Evolutionary conservation across 2,329 filamentous ascomycete genomes (phyloP).

Genomic region (Plectosphaerella cucumerina): DNA sequence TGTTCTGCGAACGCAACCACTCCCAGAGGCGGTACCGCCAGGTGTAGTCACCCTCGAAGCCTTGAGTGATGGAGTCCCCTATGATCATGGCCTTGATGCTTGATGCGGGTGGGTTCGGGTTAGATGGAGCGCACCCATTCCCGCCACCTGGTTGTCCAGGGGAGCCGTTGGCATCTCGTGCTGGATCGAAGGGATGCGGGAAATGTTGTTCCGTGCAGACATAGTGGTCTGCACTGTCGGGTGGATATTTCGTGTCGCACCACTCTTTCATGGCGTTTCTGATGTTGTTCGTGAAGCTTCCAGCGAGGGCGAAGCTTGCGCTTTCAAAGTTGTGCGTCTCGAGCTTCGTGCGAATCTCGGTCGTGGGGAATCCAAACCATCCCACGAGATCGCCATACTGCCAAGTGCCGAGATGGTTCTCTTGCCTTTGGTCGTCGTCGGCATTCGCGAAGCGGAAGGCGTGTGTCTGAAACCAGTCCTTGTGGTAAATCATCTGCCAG

Average conservation of each 20-base stretch:
- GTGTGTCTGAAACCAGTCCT: neutral
- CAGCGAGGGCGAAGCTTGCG: neutral
- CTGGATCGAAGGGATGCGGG: neutral
- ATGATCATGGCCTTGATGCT: conserved; percentile 24
- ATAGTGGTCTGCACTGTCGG: neutral
- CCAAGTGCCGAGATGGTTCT: neutral
- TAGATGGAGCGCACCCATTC: neutral
- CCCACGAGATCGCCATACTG: neutral
- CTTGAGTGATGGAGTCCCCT: conserved; percentile 34
- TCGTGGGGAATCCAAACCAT: neutral
- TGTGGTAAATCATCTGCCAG: neutral
- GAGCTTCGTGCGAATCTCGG: neutral
- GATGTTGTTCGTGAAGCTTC: neutral
- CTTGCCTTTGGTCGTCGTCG: neutral
- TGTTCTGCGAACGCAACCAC: conserved; percentile 24
- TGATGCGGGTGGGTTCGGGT: neutral
- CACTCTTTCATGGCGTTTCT: neutral
- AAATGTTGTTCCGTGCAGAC: neutral
- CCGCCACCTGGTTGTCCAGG: neutral
- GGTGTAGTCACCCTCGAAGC: conserved; percentile 33
- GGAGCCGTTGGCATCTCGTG: neutral
- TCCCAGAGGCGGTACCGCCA: conserved; percentile 37
- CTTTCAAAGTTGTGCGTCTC: neutral
- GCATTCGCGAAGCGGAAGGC: neutral
- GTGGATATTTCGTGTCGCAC: neutral